Evolutionary conservation across 148 eudicot genomes (phyloP).

Genomic region (Persicaria tinctoria): DNA sequence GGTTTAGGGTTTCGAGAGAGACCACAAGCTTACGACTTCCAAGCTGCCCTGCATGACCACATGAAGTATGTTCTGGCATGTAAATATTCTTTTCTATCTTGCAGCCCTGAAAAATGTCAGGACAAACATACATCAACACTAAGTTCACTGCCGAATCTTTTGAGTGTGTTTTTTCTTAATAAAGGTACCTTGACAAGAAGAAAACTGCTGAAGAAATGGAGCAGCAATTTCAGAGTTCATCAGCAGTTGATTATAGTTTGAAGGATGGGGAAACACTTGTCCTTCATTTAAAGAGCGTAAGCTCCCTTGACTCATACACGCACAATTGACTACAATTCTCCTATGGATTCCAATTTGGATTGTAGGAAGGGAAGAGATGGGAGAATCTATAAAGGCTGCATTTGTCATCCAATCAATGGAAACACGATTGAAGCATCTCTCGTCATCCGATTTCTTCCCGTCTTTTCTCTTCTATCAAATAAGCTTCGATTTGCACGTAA

Average conservation of each 20-base stretch:
- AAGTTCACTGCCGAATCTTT: neutral
- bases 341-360: too few species aligned
- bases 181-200: conserved; percentile 87
- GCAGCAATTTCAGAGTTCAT: conserved; percentile 70
- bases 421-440: too few species aligned
- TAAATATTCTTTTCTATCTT: neutral
- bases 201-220: conserved; percentile 99
- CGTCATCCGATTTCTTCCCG: too few species aligned
- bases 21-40: conserved; percentile 90
- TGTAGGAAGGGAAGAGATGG: too few species aligned
- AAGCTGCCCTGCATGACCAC: conserved; percentile 99
- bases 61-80: conserved; percentile 58
- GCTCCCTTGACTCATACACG: neutral
- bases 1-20: conserved; percentile 97
- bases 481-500: too few species aligned
- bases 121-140: neutral
- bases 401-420: too few species aligned
- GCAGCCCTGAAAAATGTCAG: neutral
- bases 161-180: neutral
- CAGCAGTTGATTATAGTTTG: conserved; percentile 87
- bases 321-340: too few species aligned
- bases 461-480: too few species aligned
- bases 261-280: conserved; percentile 93
- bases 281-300: conserved; percentile 73
- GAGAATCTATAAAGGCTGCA: too few species aligned